phyloP scores from a whole-genome alignment of 257 asterid genomes.

The Capsicum rhomboideum region DNA sequence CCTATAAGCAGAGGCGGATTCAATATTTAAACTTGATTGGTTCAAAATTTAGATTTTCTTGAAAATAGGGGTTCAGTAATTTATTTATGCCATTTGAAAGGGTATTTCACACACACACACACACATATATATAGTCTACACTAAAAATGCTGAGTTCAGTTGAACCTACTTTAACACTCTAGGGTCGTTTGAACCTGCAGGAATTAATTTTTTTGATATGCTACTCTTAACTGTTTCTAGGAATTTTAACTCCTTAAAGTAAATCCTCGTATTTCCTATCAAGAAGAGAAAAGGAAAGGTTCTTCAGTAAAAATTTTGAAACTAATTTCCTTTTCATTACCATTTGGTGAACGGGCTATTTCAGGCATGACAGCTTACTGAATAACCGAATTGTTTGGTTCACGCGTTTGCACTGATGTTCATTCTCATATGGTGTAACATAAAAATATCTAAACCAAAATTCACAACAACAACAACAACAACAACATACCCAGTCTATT shows the following conservation, averaged over 20 bases:
- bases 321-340: no score
- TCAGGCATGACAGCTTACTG: no score
- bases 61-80: neutral
- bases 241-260: neutral
- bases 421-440: no score
- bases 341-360: no score
- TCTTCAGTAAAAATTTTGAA: neutral
- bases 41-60: neutral
- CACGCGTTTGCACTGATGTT: no score
- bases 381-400: no score
- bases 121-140: neutral
- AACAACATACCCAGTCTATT: no score
- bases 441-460: no score
- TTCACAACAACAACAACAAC: no score
- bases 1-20: slow-evolving; percentile 23
- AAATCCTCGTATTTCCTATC: neutral
- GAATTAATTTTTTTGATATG: neutral
- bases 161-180: neutral
- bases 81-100: neutral
- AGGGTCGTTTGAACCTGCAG: neutral
- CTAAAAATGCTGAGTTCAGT: neutral
- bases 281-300: neutral
- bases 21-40: neutral
- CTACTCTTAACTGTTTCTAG: neutral
- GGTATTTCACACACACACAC: neutral